These are phyloP conservation scores for Sorghum bicolor DNA, from an alignment of 176 grass and related monocot genomes.

Conservation along the genomic window Sorghum_bicolor_NCBIv3 NC_012870.2:11980501-11981000, in stretches of 20 bases:
- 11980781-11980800: not conserved
- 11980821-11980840: not conserved
- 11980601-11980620: not conserved
- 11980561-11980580: not conserved
- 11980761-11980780: not conserved
- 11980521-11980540: not conserved
- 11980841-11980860: not conserved
- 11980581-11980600: not conserved
- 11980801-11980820: not conserved
- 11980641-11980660: conserved; percentile 24
- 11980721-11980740: not conserved
- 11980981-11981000: not conserved
- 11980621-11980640: conserved; percentile 40
- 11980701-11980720: no score
- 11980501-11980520: not conserved
- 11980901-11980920: conserved; percentile 43
- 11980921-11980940: conserved; percentile 36
- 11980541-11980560: not conserved
- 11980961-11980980: no score
- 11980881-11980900: not conserved
- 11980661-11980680: conserved; percentile 44
- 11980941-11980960: not conserved
- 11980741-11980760: not conserved
- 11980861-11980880: not conserved
- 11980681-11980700: no score